These are phyloP conservation scores for Inonotus hispidus DNA, from an alignment of 1,284 basidiomycete genomes.

Conservation along the genomic window DNA sequence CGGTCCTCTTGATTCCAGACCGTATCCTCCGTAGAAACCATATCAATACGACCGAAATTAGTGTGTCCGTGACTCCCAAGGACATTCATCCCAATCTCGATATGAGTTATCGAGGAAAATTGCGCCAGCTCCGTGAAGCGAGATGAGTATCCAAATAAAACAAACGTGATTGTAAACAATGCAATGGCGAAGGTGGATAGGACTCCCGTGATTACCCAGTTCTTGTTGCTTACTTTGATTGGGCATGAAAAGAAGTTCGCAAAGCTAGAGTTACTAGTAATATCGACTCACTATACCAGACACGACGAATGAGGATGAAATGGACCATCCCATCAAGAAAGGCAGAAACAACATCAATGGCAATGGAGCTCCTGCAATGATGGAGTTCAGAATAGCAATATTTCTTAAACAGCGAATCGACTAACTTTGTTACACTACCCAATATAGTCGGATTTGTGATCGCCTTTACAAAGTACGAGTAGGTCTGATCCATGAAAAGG, in stretches of 20 bases:
- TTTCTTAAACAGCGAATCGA: no score
- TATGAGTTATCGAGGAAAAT: not conserved
- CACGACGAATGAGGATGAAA: not conserved
- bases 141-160: no score
- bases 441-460: not conserved
- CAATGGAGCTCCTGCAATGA: not conserved
- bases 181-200: not conserved
- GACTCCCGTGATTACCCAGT: no score
- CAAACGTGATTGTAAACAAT: not conserved
- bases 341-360: not conserved
- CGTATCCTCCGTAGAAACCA: not conserved
- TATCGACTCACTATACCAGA: not conserved
- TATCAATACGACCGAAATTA: not conserved
- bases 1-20: conserved; percentile 1
- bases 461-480: not conserved
- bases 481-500: not conserved
- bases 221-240: no score
- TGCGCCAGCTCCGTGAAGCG: not conserved
- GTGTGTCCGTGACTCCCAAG: not conserved
- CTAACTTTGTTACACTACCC: not conserved
- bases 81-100: not conserved
- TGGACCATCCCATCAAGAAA: no score
- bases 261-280: no score
- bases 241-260: no score
- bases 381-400: not conserved